Percentiles rank a stretch among this genome's conserved stretches.
Conservation (phyloP, 805 yeast genomes). For the Vanderwaltozyma yarrowii region DNA sequence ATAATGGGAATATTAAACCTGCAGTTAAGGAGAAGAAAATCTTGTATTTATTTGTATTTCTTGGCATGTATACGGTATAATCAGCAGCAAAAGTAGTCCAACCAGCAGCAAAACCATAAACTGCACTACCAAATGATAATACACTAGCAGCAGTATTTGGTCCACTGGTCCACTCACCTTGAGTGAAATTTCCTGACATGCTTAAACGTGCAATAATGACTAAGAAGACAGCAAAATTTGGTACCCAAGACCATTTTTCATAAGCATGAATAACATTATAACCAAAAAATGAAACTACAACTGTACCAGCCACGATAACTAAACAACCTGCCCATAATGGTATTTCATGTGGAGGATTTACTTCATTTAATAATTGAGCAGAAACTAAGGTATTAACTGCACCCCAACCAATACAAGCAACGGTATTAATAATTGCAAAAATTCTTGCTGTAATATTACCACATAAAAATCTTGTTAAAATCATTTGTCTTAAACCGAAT, state of each 20-base stretch:
- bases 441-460: conserved; percentile 71
- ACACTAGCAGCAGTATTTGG: conserved; percentile 62
- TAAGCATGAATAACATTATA: conserved; percentile 71
- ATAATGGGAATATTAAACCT: conserved; percentile 58
- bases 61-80: conserved; percentile 79
- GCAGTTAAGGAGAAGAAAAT: conserved; percentile 52
- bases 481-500: conserved; percentile 82
- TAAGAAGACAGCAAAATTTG: conserved; percentile 60
- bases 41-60: conserved; percentile 44
- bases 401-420: conserved; percentile 93
- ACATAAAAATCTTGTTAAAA: conserved; percentile 63
- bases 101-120: conserved; percentile 86
- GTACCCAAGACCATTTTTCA: conserved; percentile 84
- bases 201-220: conserved; percentile 70
- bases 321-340: conserved; percentile 91
- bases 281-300: conserved; percentile 71
- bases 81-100: conserved; percentile 95
- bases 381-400: conserved; percentile 85
- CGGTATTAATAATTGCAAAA: conserved; percentile 62
- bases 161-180: conserved; percentile 45
- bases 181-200: conserved; percentile 51
- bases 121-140: conserved; percentile 69
- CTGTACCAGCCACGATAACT: conserved; percentile 56
- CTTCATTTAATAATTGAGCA: conserved; percentile 71
- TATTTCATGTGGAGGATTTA: conserved; percentile 44